Evolutionary conservation across 2,329 filamentous ascomycete genomes (phyloP).

Genomic region (Apiospora saccharicola): DNA sequence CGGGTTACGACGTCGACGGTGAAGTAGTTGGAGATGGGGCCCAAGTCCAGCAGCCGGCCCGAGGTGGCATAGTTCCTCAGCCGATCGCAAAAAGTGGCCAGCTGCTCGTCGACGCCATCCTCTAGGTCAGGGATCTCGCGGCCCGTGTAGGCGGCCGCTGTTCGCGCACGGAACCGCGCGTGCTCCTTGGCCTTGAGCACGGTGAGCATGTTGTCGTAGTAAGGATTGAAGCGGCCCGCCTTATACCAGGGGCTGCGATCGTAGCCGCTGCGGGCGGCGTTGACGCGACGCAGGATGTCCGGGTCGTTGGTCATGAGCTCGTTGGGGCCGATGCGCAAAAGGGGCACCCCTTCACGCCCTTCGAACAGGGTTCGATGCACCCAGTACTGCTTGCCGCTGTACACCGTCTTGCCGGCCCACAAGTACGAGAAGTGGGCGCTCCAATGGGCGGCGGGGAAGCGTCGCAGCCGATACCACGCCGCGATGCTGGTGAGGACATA

Average conservation of each 20-base stretch:
- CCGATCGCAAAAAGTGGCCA: conserved; percentile 49
- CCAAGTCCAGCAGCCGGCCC: conserved; percentile 50
- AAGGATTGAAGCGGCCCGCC: conserved; percentile 58
- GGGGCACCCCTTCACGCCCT: conserved; percentile 27
- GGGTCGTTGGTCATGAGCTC: conserved; percentile 50
- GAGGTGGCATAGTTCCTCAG: conserved; percentile 41
- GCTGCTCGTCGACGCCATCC: conserved; percentile 54
- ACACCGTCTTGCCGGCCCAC: too few relatives aligned
- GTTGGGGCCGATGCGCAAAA: conserved; percentile 53
- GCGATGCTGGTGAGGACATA: too few relatives aligned
- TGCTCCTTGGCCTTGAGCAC: conserved; percentile 53
- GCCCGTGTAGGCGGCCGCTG: conserved; percentile 39
- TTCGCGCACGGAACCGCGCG: conserved; percentile 49
- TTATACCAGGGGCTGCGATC: conserved; percentile 53
- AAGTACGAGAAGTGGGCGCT: too few relatives aligned
- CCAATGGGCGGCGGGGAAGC: too few relatives aligned
- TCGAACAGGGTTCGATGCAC: conserved; percentile 9
- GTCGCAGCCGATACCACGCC: too few relatives aligned
- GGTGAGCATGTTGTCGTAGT: conserved; percentile 61
- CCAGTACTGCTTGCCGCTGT: conserved; percentile 8
- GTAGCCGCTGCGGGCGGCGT: conserved; percentile 47
- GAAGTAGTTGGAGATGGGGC: conserved; percentile 53
- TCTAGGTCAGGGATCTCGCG: conserved; percentile 36
- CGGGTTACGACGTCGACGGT: conserved; percentile 60
- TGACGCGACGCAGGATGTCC: conserved; percentile 47